Evolutionary conservation across 2,329 filamentous ascomycete genomes (phyloP).

Genomic region (Monosporascus ibericus): DNA sequence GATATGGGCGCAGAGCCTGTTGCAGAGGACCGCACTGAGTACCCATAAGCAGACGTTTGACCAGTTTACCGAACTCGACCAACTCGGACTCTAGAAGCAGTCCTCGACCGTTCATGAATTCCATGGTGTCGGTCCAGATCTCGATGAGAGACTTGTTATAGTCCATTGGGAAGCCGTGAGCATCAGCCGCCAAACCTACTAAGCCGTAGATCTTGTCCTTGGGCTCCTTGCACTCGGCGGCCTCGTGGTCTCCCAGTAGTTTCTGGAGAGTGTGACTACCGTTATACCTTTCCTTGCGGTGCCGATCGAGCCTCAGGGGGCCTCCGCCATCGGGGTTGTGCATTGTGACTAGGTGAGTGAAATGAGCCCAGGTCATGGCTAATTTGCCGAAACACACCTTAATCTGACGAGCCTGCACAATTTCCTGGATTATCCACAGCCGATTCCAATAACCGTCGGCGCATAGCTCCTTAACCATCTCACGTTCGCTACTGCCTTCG

Average conservation of each 20-base stretch:
- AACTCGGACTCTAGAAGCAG: conserved; percentile 1
- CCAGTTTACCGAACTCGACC: conserved; percentile 2
- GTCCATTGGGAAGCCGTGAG: conserved; percentile 19
- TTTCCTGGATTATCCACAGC: conserved; percentile 24
- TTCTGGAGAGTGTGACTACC: conserved; percentile 9
- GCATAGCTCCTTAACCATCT: conserved; percentile 8
- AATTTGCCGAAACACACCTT: conserved; percentile 16
- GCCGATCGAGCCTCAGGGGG: conserved; percentile 13
- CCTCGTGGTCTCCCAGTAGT: conserved; percentile 17
- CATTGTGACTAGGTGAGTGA: conserved; percentile 11
- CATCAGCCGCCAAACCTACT: conserved; percentile 20
- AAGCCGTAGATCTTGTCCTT: conserved; percentile 26
- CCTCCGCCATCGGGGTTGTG: conserved; percentile 3
- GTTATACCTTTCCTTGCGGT: conserved; percentile 6
- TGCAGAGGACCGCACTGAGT: not conserved
- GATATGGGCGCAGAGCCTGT: conserved; percentile 1
- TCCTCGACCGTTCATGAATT: conserved; percentile 12
- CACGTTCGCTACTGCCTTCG: too few relatives aligned
- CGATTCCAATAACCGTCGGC: conserved; percentile 13
- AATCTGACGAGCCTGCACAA: conserved; percentile 15
- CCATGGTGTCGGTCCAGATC: conserved; percentile 23
- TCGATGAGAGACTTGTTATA: conserved; percentile 19
- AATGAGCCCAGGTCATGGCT: conserved; percentile 9
- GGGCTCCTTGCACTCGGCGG: conserved; percentile 19
- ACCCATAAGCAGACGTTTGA: conserved; percentile 4